Conservation (phyloP, 2,329 filamentous ascomycete genomes). For the Pseudomassariella vexata region DNA sequence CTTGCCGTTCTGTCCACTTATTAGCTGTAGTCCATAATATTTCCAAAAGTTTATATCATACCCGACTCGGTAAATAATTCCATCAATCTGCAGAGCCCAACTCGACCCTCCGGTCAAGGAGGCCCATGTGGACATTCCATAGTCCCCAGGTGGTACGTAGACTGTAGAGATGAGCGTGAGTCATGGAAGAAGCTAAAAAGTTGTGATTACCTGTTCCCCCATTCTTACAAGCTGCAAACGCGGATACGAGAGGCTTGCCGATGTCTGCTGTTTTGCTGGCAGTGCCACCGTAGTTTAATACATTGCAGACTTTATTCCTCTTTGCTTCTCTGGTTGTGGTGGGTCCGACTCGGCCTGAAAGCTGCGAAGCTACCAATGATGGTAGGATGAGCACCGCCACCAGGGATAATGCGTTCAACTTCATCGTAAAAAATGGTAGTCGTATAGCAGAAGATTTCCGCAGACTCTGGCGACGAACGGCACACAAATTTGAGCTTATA, state of each 20-base stretch:
- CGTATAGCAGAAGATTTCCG: no score
- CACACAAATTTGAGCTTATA: no score
- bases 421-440: no score
- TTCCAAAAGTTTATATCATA: no score
- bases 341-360: constrained; percentile 1
- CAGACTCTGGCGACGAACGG: no score
- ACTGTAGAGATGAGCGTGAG: no score
- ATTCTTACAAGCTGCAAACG: background rate
- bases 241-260: background rate
- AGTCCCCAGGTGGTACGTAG: constrained; percentile 1
- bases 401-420: no score
- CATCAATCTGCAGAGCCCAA: background rate
- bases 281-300: constrained; percentile 1
- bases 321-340: background rate
- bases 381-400: no score
- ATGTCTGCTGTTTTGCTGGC: background rate
- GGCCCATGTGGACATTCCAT: background rate
- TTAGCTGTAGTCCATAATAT: no score
- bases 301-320: background rate
- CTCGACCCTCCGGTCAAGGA: background rate
- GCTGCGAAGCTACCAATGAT: no score
- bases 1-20: background rate
- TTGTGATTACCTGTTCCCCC: background rate
- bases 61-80: no score
- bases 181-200: no score